Conservation (phyloP, 225 moss, liverwort and hornwort species). For the Physcomitrium patens region DNA sequence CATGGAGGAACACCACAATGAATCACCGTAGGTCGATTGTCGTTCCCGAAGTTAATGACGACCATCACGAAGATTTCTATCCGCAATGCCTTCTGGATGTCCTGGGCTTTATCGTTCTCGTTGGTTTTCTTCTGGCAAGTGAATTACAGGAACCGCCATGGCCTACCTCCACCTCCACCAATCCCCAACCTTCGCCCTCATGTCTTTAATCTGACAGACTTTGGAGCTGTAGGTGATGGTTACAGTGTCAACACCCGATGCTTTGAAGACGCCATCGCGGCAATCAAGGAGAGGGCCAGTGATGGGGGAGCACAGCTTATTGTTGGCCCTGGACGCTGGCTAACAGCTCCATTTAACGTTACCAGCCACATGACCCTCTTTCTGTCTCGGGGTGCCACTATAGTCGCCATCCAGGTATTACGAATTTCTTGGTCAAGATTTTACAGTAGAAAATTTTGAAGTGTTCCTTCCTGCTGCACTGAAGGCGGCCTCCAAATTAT, state of each 20-base stretch:
- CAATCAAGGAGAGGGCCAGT: constrained; percentile 31
- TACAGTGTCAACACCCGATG: constrained; percentile 50
- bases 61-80: constrained; percentile 37
- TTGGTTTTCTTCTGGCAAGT: constrained; percentile 52
- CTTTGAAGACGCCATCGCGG: constrained; percentile 56
- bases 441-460: neutral
- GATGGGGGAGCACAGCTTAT: constrained; percentile 61
- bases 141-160: constrained; percentile 3
- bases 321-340: constrained; percentile 60
- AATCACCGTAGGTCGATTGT: neutral
- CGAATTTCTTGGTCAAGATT: neutral
- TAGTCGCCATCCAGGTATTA: constrained; percentile 53
- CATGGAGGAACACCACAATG: neutral
- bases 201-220: constrained; percentile 56
- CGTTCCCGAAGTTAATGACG: constrained; percentile 36
- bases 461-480: neutral
- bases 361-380: constrained; percentile 70
- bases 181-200: constrained; percentile 49
- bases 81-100: constrained; percentile 47
- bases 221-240: constrained; percentile 70
- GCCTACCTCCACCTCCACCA: constrained; percentile 7
- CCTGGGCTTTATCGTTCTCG: constrained; percentile 47
- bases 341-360: constrained; percentile 68
- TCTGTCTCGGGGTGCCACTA: constrained; percentile 53
- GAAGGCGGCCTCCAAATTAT: neutral